Evolutionary conservation across 345 rosid species (phyloP).

Genomic region (Angophora floribunda): DNA sequence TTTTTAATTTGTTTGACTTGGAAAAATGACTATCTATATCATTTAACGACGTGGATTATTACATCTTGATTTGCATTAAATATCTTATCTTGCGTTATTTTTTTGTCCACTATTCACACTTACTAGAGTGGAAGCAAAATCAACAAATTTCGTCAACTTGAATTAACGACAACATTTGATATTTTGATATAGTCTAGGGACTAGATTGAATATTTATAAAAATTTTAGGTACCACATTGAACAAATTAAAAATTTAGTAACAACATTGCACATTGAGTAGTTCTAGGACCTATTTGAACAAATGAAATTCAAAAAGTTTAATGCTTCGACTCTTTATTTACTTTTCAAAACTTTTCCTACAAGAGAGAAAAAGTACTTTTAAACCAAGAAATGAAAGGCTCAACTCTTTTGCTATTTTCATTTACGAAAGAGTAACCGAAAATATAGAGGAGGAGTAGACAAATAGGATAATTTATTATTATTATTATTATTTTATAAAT

Average conservation of each 20-base stretch:
- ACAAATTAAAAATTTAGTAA: fast-evolving
- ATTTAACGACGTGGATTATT: not conserved
- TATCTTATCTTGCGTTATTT: not conserved
- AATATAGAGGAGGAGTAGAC: no score
- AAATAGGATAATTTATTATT: no score
- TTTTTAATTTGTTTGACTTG: not conserved
- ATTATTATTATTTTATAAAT: no score
- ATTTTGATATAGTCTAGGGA: not conserved
- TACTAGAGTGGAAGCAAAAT: not conserved
- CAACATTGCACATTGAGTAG: not conserved
- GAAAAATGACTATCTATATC: not conserved
- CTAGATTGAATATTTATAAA: not conserved
- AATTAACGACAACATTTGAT: not conserved
- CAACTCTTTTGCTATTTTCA: no score
- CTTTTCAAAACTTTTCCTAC: no score
- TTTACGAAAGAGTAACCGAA: no score
- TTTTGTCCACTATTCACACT: not conserved
- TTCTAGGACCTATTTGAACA: fast-evolving
- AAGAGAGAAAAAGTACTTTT: no score
- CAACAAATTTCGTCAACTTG: not conserved
- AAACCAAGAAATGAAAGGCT: no score
- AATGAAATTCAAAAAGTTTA: no score
- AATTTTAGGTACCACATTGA: not conserved
- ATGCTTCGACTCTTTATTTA: fast-evolving
- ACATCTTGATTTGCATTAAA: not conserved